phyloP scores from a whole-genome alignment of 1,139 yeast species.

The Petasospora fabianii region DNA sequence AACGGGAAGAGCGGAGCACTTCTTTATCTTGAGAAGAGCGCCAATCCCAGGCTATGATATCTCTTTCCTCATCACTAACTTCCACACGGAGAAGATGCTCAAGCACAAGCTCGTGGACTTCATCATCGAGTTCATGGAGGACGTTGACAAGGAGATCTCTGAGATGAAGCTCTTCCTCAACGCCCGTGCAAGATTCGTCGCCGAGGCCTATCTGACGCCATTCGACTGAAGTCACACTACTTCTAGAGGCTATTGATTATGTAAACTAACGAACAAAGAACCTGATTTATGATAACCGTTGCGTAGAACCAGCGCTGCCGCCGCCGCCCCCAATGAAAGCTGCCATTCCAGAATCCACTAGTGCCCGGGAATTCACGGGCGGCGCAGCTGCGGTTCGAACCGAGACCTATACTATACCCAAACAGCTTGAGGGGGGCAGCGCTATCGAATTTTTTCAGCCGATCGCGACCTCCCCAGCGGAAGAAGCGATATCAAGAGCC shows the following conservation, averaged over 20 bases:
- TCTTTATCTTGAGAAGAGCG: constrained; percentile 83
- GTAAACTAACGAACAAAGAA: not conserved
- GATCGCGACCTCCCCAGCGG: not conserved
- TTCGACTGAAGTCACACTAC: constrained; percentile 46
- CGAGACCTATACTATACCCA: too few species aligned
- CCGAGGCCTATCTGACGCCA: constrained; percentile 85
- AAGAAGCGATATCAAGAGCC: too few species aligned
- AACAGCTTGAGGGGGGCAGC: not conserved
- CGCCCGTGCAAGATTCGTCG: constrained; percentile 97
- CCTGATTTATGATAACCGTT: too few species aligned
- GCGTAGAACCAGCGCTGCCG: too few species aligned
- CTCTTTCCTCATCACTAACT: constrained; percentile 87
- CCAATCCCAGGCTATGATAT: constrained; percentile 93
- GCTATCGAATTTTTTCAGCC: not conserved
- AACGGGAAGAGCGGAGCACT: constrained; percentile 93
- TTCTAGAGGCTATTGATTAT: not conserved
- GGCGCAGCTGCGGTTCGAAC: not conserved
- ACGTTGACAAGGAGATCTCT: constrained; percentile 96
- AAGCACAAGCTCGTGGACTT: constrained; percentile 94
- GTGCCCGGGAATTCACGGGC: too few species aligned
- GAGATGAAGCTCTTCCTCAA: constrained; percentile 96
- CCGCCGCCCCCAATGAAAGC: too few species aligned
- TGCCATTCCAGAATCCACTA: too few species aligned
- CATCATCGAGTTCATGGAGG: constrained; percentile 97
- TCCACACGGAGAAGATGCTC: constrained; percentile 93